Conservation (phyloP, 129 eudicot genomes). For the Saussurea involucrata region DNA sequence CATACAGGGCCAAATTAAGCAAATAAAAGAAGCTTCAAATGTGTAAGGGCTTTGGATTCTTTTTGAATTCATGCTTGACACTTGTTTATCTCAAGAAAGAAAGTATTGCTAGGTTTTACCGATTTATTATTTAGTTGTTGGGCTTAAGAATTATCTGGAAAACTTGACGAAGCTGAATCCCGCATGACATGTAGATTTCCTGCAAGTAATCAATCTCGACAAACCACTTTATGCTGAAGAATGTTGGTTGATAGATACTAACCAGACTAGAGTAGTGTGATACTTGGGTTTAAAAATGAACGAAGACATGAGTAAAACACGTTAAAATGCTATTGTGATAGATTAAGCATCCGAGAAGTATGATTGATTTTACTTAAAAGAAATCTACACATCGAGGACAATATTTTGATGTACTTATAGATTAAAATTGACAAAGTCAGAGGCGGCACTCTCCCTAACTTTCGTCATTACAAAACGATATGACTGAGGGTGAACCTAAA, state of each 20-base stretch:
- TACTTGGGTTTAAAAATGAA: not conserved
- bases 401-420: not conserved
- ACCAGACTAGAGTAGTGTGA: not conserved
- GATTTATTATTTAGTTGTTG: not conserved
- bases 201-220: not conserved
- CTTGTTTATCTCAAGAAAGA: not conserved
- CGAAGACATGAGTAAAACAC: not conserved
- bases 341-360: too few relatives aligned
- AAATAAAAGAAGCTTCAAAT: not conserved
- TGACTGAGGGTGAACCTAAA: too few relatives aligned
- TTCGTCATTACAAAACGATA: too few relatives aligned
- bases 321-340: not conserved
- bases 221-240: too few relatives aligned
- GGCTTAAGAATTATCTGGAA: not conserved
- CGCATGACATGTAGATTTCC: not conserved
- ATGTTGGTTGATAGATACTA: too few relatives aligned
- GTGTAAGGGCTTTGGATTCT: not conserved
- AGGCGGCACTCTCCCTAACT: too few relatives aligned
- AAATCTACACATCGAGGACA: not conserved
- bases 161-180: not conserved
- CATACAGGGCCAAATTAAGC: not conserved
- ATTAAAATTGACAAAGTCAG: too few relatives aligned
- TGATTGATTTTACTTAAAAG: not conserved
- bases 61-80: not conserved
- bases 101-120: not conserved